Evolutionary conservation across 768 basidiomycete genomes (phyloP).

Genomic region (Hericium erinaceus): DNA sequence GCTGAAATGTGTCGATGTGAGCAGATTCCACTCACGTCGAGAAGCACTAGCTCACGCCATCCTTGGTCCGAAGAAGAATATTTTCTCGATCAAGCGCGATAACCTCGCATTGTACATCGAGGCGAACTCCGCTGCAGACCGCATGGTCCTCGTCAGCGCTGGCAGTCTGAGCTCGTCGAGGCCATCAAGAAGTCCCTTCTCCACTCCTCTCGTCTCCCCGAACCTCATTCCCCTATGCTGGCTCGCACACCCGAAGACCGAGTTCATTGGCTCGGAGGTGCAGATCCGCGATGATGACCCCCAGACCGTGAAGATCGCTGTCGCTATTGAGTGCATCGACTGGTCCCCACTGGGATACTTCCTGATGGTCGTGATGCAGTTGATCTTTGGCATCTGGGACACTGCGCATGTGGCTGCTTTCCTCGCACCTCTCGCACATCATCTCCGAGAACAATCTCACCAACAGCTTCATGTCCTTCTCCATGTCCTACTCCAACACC

Average conservation of each 20-base stretch:
- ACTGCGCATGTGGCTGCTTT: constrained; percentile 82
- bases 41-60: constrained; percentile 36
- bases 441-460: constrained; percentile 91
- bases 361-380: constrained; percentile 98
- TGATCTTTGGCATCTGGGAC: constrained; percentile 99
- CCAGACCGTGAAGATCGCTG: constrained; percentile 85
- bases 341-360: constrained; percentile 99
- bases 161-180: constrained; percentile 86
- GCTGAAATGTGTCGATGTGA: too few relatives aligned
- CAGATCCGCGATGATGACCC: constrained; percentile 89
- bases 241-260: constrained; percentile 62
- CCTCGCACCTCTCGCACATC: constrained; percentile 85
- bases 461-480: constrained; percentile 99
- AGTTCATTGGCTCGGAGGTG: constrained; percentile 91
- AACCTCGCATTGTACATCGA: constrained; percentile 89
- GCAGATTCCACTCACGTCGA: too few relatives aligned
- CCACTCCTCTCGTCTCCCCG: constrained; percentile 75
- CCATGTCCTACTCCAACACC: constrained; percentile 96
- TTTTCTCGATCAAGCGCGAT: constrained; percentile 86
- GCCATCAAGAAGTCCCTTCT: constrained; percentile 90
- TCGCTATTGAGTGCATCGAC: constrained; percentile 95
- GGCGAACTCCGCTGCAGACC: constrained; percentile 96
- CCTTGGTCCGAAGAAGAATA: constrained; percentile 93
- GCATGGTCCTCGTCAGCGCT: constrained; percentile 97
- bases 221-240: constrained; percentile 86